Conservation (phyloP, 352 stramenopile genomes). For the Plasmopara halstedii region DNA sequence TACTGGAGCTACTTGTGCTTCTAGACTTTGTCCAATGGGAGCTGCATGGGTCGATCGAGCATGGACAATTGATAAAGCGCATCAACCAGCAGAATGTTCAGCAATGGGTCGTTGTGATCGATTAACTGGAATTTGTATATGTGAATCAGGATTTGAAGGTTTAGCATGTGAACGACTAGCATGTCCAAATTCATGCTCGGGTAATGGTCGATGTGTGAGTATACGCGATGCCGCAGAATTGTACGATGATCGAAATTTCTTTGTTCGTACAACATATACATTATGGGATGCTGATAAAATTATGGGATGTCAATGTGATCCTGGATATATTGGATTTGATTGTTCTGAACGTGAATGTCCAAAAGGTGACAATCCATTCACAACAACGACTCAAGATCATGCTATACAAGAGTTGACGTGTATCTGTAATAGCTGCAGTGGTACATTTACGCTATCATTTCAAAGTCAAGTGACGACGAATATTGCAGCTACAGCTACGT, state of each 20-base stretch:
- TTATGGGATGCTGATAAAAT: slow-evolving; percentile 75
- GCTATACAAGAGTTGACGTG: slow-evolving; percentile 51
- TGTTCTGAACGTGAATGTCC: slow-evolving; percentile 53
- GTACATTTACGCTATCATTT: slow-evolving; percentile 59
- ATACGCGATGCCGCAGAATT: slow-evolving; percentile 56
- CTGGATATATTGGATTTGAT: slow-evolving; percentile 53
- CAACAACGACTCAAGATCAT: slow-evolving; percentile 22
- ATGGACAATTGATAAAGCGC: slow-evolving; percentile 44
- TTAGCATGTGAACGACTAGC: slow-evolving; percentile 35
- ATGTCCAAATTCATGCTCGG: slow-evolving; percentile 43
- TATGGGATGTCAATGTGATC: slow-evolving; percentile 69
- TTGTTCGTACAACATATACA: slow-evolving; percentile 44
- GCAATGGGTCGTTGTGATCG: slow-evolving; percentile 5
- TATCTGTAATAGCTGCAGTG: slow-evolving; percentile 41
- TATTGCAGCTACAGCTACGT: slow-evolving; percentile 29
- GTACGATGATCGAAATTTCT: slow-evolving; percentile 64
- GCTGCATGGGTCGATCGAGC: slow-evolving; percentile 62
- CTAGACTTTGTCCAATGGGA: slow-evolving; percentile 36
- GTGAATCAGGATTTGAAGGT: slow-evolving; percentile 26
- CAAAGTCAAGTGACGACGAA: slow-evolving; percentile 49
- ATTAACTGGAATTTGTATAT: slow-evolving; percentile 45
- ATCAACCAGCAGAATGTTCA: slow-evolving; percentile 65
- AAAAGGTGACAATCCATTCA: slow-evolving; percentile 51
- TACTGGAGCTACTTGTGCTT: slow-evolving; percentile 57
- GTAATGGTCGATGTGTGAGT: slow-evolving; percentile 57